Evolutionary conservation across 2,329 filamentous ascomycete species (phyloP).

Genomic region (Zopfia rhizophila): DNA sequence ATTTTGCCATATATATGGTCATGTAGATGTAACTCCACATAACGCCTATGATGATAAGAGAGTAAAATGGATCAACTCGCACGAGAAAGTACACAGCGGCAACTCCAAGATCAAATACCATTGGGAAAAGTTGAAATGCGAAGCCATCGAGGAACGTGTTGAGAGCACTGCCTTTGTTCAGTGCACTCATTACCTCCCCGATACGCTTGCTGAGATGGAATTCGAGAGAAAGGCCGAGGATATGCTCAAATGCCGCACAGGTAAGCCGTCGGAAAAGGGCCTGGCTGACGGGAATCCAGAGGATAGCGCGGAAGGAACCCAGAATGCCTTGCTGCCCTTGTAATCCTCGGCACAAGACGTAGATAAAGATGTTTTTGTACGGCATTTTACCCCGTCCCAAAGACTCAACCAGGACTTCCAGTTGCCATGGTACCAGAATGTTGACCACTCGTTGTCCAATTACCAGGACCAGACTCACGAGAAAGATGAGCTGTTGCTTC

Average conservation of each 20-base stretch:
- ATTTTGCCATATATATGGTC: conserved; percentile 63
- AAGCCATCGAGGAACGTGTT: conserved; percentile 67
- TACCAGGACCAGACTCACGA: conserved; percentile 56
- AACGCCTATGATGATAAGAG: conserved; percentile 66
- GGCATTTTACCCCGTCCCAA: conserved; percentile 56
- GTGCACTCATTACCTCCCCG: conserved; percentile 63
- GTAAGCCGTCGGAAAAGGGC: conserved; percentile 57
- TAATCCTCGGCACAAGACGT: conserved; percentile 57
- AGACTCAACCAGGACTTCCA: conserved; percentile 55
- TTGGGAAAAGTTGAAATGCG: conserved; percentile 68
- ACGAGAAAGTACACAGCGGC: conserved; percentile 70
- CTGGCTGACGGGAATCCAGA: conserved; percentile 63
- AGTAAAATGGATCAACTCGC: conserved; percentile 71
- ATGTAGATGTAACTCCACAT: conserved; percentile 62
- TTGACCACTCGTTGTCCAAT: conserved; percentile 58
- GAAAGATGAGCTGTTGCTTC: conserved; percentile 54
- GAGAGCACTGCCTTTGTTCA: conserved; percentile 60
- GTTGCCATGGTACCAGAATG: conserved; percentile 55
- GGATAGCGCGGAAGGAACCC: conserved; percentile 54
- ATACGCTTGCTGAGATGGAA: conserved; percentile 64
- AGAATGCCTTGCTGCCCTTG: conserved; percentile 60
- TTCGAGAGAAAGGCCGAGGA: conserved; percentile 59
- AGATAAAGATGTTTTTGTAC: conserved; percentile 56
- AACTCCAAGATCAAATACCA: conserved; percentile 69
- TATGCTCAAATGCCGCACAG: conserved; percentile 60